Conservation (phyloP, 1,139 yeast genomes). For the Geotrichum phurueaensis region DNA sequence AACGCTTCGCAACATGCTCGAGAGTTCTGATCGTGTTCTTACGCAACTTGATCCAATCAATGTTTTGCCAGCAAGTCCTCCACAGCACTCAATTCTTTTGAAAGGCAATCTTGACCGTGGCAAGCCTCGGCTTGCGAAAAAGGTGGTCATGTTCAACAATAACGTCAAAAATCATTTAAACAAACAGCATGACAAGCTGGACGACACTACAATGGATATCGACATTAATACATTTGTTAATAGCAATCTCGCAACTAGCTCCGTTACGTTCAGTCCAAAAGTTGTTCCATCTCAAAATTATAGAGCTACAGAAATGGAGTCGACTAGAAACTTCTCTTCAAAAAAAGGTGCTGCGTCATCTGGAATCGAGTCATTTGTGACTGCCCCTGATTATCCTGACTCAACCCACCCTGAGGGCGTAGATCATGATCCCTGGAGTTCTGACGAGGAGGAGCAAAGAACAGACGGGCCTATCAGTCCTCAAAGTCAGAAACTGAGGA, state of each 20-base stretch:
- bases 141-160: not conserved
- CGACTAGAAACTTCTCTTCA: not conserved
- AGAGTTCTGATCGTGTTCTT: not conserved
- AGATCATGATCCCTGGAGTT: not conserved
- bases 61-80: not conserved
- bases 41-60: not conserved
- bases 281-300: not conserved
- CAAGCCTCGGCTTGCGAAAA: not conserved
- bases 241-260: not conserved
- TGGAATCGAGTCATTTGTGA: conserved; percentile 11
- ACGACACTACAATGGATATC: not conserved
- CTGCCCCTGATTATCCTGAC: conserved; percentile 5
- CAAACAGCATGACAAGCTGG: not conserved
- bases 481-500: not conserved
- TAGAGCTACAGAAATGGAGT: not conserved
- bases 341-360: conserved; percentile 1
- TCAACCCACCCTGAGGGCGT: not conserved
- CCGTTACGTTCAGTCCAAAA: not conserved
- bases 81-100: not conserved
- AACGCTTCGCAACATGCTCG: not conserved
- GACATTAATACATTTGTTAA: not conserved
- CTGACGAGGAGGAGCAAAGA: not conserved
- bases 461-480: too few species aligned
- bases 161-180: not conserved
- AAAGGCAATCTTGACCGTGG: not conserved